Base-by-base conservation (phyloP, 208 protist genomes). In the Acanthamoeba lenticulata region DNA sequence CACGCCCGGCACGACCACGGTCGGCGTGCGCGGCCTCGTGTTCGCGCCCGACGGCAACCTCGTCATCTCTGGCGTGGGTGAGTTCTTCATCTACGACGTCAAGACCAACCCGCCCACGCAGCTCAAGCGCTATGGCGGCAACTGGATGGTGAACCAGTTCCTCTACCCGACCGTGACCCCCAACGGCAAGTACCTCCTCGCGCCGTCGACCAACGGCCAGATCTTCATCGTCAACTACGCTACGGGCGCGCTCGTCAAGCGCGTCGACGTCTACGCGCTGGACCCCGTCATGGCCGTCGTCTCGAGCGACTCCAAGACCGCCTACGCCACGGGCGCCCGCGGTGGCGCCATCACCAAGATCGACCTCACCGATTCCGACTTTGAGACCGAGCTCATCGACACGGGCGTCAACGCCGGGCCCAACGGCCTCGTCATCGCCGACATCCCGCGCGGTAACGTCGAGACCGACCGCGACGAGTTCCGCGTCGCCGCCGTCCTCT, bases 1-100 rank as follows among this genome's bases (percentile, higher is more conserved):
- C n/a, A 24, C 36, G 7, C n/a, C 60, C n/a, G 60, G 60, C 60
- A 69, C 29, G 60, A 29, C 60, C n/a, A n/a, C n/a, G n/a, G 60
- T 69, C 5, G 24, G 60, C 60, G 24, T 29, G 2, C 60, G 60
- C 60, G 60, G 60, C 60, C 60, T 69, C 29, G 60, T 69, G 60
- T 69, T 69, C 60, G 60, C 60, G 60, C 60, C 60, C 60, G 60
- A 69, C 60, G 60, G 60, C 60, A 69, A 55, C n/a, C 74, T 85
- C 6, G 36, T 85, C 74, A 27, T 44, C n/a, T 69, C 60, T 6
- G 74, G 74, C 74, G 42, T 27, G 17, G 42, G 44, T 27, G 38
- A 85, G 38, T 44, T 52, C 74, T 32, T 44, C 42, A 52, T 85
- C 24, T 52, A 55, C 74, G 74, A 85, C 44, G 74, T 85, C n/a